Evolutionary conservation across 2,329 filamentous ascomycete genomes (phyloP).

Genomic region (Colletotrichum sublineola): DNA sequence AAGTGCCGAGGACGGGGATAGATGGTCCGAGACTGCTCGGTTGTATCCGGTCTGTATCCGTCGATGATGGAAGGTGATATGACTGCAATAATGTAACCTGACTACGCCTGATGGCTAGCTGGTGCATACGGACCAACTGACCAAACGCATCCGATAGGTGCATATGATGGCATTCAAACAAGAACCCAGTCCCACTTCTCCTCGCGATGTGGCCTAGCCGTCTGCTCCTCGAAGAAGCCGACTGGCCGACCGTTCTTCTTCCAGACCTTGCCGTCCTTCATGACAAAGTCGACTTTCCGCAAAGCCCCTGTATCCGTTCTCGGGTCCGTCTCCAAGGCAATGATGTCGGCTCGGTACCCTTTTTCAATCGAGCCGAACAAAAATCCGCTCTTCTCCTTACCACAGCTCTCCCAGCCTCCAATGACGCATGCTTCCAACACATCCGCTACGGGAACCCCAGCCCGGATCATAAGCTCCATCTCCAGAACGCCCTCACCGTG

Average conservation of each 20-base stretch:
- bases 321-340: constrained; percentile 62
- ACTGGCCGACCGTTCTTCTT: constrained; percentile 52
- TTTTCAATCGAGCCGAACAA: constrained; percentile 65
- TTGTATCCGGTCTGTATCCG: neutral
- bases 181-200: constrained; percentile 40
- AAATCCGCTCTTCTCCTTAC: constrained; percentile 63
- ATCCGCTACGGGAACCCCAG: constrained; percentile 63
- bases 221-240: constrained; percentile 26
- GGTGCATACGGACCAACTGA: constrained; percentile 1
- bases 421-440: constrained; percentile 64
- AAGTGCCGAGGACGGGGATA: constrained; percentile 15
- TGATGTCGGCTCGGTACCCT: constrained; percentile 64
- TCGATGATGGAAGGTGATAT: neutral
- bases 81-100: constrained; percentile 2
- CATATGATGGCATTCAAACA: constrained; percentile 35
- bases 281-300: constrained; percentile 65
- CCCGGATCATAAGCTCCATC: constrained; percentile 65
- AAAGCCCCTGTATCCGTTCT: constrained; percentile 56
- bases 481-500: constrained; percentile 67
- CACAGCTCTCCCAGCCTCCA: constrained; percentile 68
- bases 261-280: constrained; percentile 68
- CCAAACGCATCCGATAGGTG: constrained; percentile 10
- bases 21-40: neutral
- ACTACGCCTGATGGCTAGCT: neutral
- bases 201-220: neutral